Evolutionary conservation across 1,284 basidiomycete species (phyloP), one percentile per base, ranked within the genome.

Genomic region (Amylostereum areolatum): DNA sequence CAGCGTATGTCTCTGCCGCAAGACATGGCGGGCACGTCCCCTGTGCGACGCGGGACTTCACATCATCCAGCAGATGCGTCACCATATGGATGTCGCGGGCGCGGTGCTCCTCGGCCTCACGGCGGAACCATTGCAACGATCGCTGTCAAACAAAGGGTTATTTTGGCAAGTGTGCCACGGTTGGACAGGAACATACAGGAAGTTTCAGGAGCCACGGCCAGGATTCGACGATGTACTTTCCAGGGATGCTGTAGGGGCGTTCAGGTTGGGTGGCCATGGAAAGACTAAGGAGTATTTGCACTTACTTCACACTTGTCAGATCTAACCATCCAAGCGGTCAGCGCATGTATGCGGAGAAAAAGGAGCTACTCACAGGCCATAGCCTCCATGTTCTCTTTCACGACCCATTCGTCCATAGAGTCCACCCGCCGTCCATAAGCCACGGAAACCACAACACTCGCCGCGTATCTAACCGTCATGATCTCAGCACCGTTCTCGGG

Each of bases 191-290:
- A 54, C 62, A 37, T 55, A 63, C 63, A 5, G 75, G 77, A 5
- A 78, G 64, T 50, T 72, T 72, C 10, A 77, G 61, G 1, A 78
- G 65, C 66, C 73, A 74, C 0, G 75, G 75, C 63, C 71, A 69
- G 4, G 72, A 69, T 58, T 79, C 75, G 10, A 78, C 75, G 4
- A 76, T 55, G 51, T 76, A 77, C 58, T 77, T 77, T 35, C 75
- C 75, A 2, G 75, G 76, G 48, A 78, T 77, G 52, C 74, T 78
- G 47, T 41, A 27, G 18, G 39, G 8, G 10, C 29, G n/a, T 33
- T 25, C 25, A 27, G 5, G 39, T 45, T 30, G 1, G 25, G 34
- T 46, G 27, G 43, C 27, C 18, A 11, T 2, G 4, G 27, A 33
- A 35, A 3, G 9, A 3, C 7, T 4, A 5, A 3, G 8, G 27